phyloP scores from a whole-genome alignment of 2,329 filamentous ascomycete species.

The Neofusicoccum sp. region DNA sequence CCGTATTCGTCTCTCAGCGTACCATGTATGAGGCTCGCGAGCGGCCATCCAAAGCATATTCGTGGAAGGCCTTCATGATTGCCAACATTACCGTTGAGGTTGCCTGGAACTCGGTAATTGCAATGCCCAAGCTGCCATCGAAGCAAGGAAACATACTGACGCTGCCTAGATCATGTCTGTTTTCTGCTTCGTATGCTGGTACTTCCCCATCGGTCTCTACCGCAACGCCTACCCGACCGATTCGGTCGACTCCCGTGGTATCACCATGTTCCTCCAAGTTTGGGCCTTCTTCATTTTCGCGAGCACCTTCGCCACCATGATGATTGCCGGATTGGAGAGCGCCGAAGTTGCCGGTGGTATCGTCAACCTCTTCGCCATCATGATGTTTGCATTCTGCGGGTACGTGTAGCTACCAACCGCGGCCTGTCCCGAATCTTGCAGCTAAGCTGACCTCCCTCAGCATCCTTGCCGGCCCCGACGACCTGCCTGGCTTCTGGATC shows the following conservation, averaged over 20 bases:
- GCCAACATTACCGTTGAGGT: conserved; percentile 74
- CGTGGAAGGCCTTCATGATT: conserved; percentile 73
- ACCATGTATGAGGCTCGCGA: conserved; percentile 63
- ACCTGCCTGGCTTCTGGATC: conserved; percentile 66
- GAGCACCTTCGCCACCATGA: conserved; percentile 77
- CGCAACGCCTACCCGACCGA: conserved; percentile 66
- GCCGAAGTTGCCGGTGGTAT: conserved; percentile 79
- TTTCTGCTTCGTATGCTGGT: conserved; percentile 67
- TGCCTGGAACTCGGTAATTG: background rate
- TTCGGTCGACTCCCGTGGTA: conserved; percentile 69
- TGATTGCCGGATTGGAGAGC: conserved; percentile 74
- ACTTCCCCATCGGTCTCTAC: conserved; percentile 78
- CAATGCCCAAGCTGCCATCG: conserved; percentile 67
- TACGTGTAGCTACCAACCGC: no score
- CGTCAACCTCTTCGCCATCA: conserved; percentile 68
- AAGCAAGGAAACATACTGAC: conserved; percentile 39
- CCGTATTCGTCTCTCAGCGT: conserved; percentile 60
- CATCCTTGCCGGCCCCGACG: background rate
- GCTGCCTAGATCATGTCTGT: conserved; percentile 69
- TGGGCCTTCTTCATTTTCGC: conserved; percentile 77
- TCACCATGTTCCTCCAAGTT: conserved; percentile 77
- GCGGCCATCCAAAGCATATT: conserved; percentile 70
- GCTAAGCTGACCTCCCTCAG: conserved; percentile 30
- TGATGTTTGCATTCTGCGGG: no score
- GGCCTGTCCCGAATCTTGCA: conserved; percentile 51